phyloP scores from a whole-genome alignment of 192 early-diverging fungal species.

The Rhizoclosmatium globosum region DNA sequence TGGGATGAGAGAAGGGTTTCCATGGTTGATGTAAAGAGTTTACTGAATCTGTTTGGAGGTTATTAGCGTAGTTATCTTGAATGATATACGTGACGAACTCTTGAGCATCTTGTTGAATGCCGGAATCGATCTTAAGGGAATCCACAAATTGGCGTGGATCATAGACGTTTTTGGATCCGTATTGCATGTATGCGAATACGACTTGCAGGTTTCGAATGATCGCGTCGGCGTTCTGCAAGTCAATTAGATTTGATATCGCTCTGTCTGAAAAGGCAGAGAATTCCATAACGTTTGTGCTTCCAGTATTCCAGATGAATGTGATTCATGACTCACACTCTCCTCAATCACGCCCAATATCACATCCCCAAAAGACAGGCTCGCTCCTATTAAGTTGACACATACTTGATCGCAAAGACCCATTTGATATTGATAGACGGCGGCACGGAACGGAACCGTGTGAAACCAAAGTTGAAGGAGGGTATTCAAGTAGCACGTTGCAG shows the following conservation, averaged over 20 bases:
- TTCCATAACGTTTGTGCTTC: not conserved
- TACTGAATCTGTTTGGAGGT: conserved; percentile 28
- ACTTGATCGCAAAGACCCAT: not conserved
- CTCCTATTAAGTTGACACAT: too few relatives aligned
- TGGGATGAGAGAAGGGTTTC: conserved; percentile 17
- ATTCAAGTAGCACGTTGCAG: conserved; percentile 91
- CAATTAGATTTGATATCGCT: not conserved
- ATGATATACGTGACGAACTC: conserved; percentile 11
- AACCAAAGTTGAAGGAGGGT: conserved; percentile 72
- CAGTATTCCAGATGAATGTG: too few relatives aligned
- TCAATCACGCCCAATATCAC: not conserved
- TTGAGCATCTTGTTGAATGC: conserved; percentile 44
- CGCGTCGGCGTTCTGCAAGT: not conserved
- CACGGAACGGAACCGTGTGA: conserved; percentile 35
- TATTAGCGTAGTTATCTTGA: not conserved
- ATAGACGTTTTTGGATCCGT: conserved; percentile 24
- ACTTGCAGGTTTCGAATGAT: conserved; percentile 25
- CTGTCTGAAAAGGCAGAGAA: not conserved
- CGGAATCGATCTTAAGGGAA: conserved; percentile 23
- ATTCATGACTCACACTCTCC: too few relatives aligned
- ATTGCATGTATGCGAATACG: conserved; percentile 21
- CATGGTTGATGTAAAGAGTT: conserved; percentile 24
- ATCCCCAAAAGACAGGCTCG: not conserved
- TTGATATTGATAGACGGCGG: conserved; percentile 14
- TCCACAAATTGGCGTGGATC: conserved; percentile 36